phyloP scores from a whole-genome alignment of 495 filamentous ascomycete genomes.

The Chaetomium cochliodes region DNA sequence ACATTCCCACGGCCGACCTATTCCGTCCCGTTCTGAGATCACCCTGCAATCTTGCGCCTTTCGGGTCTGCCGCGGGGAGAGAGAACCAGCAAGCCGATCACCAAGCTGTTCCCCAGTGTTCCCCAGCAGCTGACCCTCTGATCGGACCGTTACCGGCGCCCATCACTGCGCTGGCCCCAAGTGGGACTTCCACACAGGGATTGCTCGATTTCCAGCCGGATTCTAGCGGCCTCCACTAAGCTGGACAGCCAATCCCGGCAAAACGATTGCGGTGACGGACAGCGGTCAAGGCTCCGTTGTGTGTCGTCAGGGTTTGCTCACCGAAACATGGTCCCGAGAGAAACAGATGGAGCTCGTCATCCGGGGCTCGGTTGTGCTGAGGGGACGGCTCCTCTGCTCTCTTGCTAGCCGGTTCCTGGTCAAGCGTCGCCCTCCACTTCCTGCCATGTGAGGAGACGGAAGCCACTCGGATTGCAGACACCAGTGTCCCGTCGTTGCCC shows the following conservation, averaged over 20 bases:
- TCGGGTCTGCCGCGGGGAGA: neutral
- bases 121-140: slow-evolving; percentile 3
- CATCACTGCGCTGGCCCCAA: slow-evolving; percentile 11
- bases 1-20: no score
- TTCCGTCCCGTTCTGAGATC: no score
- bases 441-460: slow-evolving; percentile 18
- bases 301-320: slow-evolving; percentile 26
- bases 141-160: slow-evolving; percentile 35
- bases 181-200: slow-evolving; percentile 19
- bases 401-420: slow-evolving; percentile 8
- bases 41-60: neutral
- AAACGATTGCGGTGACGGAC: slow-evolving; percentile 16
- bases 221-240: slow-evolving; percentile 24
- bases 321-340: slow-evolving; percentile 9
- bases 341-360: slow-evolving; percentile 20
- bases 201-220: slow-evolving; percentile 8
- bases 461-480: neutral
- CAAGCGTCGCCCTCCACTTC: slow-evolving; percentile 14
- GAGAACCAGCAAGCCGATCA: neutral
- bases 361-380: slow-evolving; percentile 4
- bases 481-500: slow-evolving; percentile 6
- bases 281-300: slow-evolving; percentile 17
- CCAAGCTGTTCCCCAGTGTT: neutral
- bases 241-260: slow-evolving; percentile 22
- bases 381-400: no score